Evolutionary conservation across 2,329 filamentous ascomycete species (phyloP).

Genomic region (Metarhizium anisopliae): DNA sequence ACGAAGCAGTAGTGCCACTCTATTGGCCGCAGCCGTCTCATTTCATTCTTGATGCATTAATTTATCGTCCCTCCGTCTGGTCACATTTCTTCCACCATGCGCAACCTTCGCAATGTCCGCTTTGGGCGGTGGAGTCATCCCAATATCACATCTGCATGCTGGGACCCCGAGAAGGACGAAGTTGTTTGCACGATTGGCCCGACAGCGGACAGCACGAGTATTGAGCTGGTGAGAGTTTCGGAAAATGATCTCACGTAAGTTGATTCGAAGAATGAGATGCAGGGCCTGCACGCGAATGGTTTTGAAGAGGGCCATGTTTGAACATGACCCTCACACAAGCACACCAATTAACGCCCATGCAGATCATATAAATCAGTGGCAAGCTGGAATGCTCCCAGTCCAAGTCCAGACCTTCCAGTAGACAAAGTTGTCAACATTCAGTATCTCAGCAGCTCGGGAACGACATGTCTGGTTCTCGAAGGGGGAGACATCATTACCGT

Average conservation of each 20-base stretch:
- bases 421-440: constrained; percentile 75
- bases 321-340: not conserved
- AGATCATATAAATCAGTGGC: constrained; percentile 45
- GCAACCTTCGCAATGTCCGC: constrained; percentile 75
- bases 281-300: not conserved
- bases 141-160: constrained; percentile 67
- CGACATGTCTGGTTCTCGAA: constrained; percentile 73
- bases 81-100: constrained; percentile 46
- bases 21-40: not conserved
- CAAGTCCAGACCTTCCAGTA: constrained; percentile 62
- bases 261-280: not conserved
- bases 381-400: constrained; percentile 82
- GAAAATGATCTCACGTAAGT: constrained; percentile 27
- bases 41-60: constrained; percentile 2
- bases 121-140: constrained; percentile 56
- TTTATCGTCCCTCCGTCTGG: not conserved
- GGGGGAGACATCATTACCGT: constrained; percentile 88
- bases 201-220: constrained; percentile 55
- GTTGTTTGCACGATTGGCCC: constrained; percentile 81
- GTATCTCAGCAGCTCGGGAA: constrained; percentile 72
- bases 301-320: not conserved
- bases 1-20: not conserved
- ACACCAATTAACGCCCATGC: not conserved
- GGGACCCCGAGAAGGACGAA: constrained; percentile 73
- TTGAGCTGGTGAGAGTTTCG: constrained; percentile 58